Base-by-base conservation (phyloP, 1,284 basidiomycete species). In the Schizopora paradoxa region DNA sequence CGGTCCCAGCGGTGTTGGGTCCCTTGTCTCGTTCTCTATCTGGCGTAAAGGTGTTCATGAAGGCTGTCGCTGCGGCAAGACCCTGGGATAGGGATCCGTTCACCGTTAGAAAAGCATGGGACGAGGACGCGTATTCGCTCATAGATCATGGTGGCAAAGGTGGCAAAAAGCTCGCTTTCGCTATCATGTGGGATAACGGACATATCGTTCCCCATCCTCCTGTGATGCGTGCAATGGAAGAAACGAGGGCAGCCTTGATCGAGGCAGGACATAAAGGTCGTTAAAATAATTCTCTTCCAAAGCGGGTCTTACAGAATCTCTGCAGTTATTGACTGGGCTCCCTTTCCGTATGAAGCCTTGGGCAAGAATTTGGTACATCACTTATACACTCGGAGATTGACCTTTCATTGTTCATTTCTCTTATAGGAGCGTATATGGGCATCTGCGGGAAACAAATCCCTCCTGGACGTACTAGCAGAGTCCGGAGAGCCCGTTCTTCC, bases 61-160 rank as follows among this genome's bases (percentile, higher is more conserved):
- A 81, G 57, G 68, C 69, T 0, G 70, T 86, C 2, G 57, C 78
- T 8, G 66, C 67, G 40, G 58, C 66, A n/a, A 64, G 78, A 50
- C 82, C 83, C 0, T 90, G 88, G 87, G 56, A 72, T 5, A 68
- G 64, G 48, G 87, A 91, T 56, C 84, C 86, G 0, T 61, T 76
- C 22, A 72, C 73, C 2, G 57, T 78, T 5, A 68, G 73, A 19
- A 81, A 84, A 56, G 70, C 71, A 1, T 91, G 86, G 86, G 67
- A 69, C 34, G 72, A 81, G 41, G 68, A 73, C 0, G 72, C 68
- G 27, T 80, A 86, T 53, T 56, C 61, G 14, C 68, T 85, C 5
- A 56, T 58, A 19, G 77, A 83, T 48, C 77, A 83, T 47, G 77
- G 74, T 26, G 62, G 64, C 14, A n/a, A n/a, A n/a, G 64, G 65